These are phyloP conservation scores for Agarophyton chilense DNA, from an alignment of 23 red algal species.

Conservation along the genomic window DNA sequence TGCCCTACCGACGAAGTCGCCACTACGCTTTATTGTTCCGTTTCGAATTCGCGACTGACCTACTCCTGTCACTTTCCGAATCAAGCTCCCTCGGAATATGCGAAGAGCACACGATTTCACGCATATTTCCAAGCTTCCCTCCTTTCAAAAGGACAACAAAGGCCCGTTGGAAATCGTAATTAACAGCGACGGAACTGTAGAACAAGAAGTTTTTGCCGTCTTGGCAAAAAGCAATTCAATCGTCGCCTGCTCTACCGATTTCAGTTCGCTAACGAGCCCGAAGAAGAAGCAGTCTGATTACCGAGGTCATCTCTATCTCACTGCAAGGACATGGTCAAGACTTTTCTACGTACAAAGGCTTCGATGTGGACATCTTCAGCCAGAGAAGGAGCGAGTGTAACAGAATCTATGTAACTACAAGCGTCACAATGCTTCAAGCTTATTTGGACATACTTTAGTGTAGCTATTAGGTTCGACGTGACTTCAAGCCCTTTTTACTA, in stretches of 20 bases:
- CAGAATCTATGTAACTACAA: no score
- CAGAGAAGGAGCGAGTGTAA: background rate
- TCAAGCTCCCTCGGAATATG: slow-evolving; percentile 8
- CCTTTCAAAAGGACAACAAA: background rate
- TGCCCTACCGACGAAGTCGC: background rate
- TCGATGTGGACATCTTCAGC: background rate
- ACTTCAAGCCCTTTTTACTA: no score
- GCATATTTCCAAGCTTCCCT: background rate
- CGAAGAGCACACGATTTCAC: background rate
- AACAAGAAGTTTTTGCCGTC: background rate
- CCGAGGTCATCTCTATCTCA: background rate
- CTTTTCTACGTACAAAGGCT: background rate
- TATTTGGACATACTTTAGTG: no score
- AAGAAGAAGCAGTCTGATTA: background rate
- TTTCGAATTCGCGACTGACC: background rate
- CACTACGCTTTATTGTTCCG: background rate
- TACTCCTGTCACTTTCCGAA: background rate
- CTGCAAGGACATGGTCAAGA: background rate
- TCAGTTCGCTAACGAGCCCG: background rate
- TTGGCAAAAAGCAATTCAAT: background rate
- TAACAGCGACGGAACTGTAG: background rate
- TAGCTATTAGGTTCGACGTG: no score
- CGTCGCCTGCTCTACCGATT: background rate
- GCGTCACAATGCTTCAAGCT: no score
- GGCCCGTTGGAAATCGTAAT: slow-evolving; percentile 5